Base-by-base conservation (phyloP, 2,329 filamentous ascomycete species). In the Neopestalotiopsis rosae region DNA sequence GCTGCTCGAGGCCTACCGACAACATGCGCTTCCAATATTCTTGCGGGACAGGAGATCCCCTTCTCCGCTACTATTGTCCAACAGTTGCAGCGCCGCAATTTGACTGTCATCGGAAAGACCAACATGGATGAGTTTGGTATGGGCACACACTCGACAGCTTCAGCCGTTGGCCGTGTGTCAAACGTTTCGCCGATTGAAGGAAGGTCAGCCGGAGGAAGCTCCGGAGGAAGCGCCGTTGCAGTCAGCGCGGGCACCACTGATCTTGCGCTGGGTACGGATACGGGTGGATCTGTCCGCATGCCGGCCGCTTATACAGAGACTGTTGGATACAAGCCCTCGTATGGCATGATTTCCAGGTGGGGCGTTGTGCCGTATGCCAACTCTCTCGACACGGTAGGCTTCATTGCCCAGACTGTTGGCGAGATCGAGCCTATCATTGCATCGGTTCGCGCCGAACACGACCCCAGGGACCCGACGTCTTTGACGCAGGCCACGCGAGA, bases 71-170 rank as follows among this genome's bases (percentile, higher is more conserved):
- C 93, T 9, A 90, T 98, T 20, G 89, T 97, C 42, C 82, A 86
- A 65, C 88, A 91, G 74, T 85, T 98, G 42, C 87, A 88, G 68
- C 78, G 83, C 34, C 85, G 87, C 5, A 92, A 91, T 57, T 90
- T 89, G 5, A 79, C 87, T 5, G 79, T 95, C 1, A 85, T 90
- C 1, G 92, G 92, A 6, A 97, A 97, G 80, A 95, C 94, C 2
- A 97, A 97, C 78, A 90, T 98, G 85, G 96, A 98, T 81, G 96
- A 97, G 78, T 97, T 97, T 78, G 94, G 95, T 34, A 97, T 97
- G 95, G 94, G 94, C 2, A 97, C 94, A 9, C 91, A 97, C 77
- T 92, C 91, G 1, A 87, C 85, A 24, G 83, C 91, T 75, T 94
- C 94, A 0, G 81, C 85, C 67, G 89, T 91, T 74, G 93, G 92